Base-by-base conservation (phyloP, 805 yeast genomes). In the Candida alai region DNA sequence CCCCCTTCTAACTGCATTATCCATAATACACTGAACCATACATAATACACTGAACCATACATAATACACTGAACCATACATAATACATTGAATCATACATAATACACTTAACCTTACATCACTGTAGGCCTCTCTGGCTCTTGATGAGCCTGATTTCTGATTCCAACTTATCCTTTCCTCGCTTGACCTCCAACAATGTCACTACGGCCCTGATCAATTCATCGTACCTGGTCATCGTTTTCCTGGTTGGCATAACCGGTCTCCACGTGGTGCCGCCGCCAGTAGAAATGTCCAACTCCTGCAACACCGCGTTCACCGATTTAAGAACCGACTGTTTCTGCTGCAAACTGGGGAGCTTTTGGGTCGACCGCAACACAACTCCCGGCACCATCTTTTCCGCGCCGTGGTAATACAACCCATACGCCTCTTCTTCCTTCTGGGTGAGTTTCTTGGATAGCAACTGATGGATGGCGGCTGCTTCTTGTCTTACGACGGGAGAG, bases 171-270 rank as follows among this genome's bases (percentile, higher is more conserved):
- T 93, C 98, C 14, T 78, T 76, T 37, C 86, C 95, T 54, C 78
- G 82, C 61, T 90, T 90, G 11, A 89, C 68, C 36, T 93, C 97
- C 36, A 89, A 65, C 42, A 90, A 63, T 2, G 81, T 73, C 9
- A 78, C 78, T 19, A 86, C 84, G 1, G 80, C 66, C 43, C 80
- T 78, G 31, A 84, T 69, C 34, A 93, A 59, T 37, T 76, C 77
- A 47, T 90, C 97, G 51, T 83, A 88, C 49, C 76, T 78, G 5
- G 79, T 70, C 58, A 86, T 75, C 1, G 89, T 87, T 34, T 70
- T 77, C 22, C 81, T 76, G 0, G 97, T 84, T 4, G 95, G 90
- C 81, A 93, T 81, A 2, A 80, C 80, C 1, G 97, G 97, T 44
- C 82, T 80, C 66, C 66, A 66, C 17, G 58, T 50, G 5, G 69